These are phyloP conservation scores for Pichia norvegensis DNA, from an alignment of 1,139 yeast genomes.

Conservation along the genomic window DNA sequence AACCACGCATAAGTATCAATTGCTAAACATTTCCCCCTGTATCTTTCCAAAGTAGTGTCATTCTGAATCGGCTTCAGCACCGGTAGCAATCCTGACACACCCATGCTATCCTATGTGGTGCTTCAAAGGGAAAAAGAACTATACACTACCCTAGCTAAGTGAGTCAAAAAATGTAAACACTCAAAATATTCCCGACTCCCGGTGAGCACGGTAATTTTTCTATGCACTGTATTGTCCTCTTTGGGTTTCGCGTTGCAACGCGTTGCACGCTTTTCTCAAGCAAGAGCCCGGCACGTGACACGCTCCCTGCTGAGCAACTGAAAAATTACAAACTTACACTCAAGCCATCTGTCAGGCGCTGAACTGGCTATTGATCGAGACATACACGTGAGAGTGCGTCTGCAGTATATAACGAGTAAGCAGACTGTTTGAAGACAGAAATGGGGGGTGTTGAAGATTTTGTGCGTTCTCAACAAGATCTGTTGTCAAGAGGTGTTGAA, in stretches of 20 bases:
- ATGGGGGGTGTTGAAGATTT: constrained; percentile 8
- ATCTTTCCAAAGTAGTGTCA: constrained; percentile 48
- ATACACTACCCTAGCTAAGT: background rate
- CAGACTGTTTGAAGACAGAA: background rate
- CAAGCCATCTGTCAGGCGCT: background rate
- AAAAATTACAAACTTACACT: background rate
- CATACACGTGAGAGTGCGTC: background rate
- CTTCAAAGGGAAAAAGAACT: background rate
- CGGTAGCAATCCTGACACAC: constrained; percentile 72
- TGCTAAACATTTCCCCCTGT: constrained; percentile 72
- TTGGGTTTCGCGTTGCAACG: too few relatives aligned
- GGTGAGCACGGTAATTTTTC: too few relatives aligned
- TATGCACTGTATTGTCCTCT: too few relatives aligned
- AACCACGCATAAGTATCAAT: constrained; percentile 97
- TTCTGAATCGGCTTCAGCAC: constrained; percentile 66
- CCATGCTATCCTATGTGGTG: constrained; percentile 39
- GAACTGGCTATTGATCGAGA: background rate
- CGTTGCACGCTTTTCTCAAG: too few relatives aligned
- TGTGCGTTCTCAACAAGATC: constrained; percentile 10
- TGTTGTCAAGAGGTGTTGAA: constrained; percentile 12
- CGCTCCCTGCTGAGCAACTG: background rate
- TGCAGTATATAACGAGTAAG: too few relatives aligned
- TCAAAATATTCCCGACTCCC: background rate
- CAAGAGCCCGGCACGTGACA: too few relatives aligned
- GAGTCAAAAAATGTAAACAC: background rate